Conservation (phyloP, 2,329 filamentous ascomycete genomes). For the Alternaria dauci region DNA sequence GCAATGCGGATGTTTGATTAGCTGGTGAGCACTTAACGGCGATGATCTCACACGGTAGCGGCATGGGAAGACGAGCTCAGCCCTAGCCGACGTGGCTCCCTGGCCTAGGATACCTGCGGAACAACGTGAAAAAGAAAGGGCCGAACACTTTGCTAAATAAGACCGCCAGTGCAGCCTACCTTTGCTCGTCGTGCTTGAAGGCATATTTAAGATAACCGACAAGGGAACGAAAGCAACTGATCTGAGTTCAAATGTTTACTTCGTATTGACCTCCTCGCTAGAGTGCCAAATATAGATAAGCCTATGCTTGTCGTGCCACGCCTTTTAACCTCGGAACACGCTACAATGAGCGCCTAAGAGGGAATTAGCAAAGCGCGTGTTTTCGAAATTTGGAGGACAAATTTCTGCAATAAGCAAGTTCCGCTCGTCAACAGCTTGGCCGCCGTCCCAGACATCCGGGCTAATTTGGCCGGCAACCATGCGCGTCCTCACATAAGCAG, state of each 20-base stretch:
- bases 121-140: background rate
- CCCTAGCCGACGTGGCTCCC: background rate
- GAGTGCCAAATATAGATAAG: background rate
- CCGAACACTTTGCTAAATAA: background rate
- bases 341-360: background rate
- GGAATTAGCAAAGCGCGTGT: background rate
- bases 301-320: background rate
- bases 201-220: background rate
- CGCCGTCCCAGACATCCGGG: background rate
- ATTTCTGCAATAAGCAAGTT: background rate
- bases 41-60: background rate
- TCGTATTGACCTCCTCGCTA: background rate
- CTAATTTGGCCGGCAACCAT: background rate
- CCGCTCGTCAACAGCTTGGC: background rate
- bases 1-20: background rate
- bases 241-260: background rate
- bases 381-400: background rate
- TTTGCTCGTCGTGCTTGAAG: background rate
- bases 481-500: background rate
- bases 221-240: background rate
- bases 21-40: background rate
- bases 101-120: background rate
- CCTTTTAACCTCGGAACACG: background rate
- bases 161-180: background rate
- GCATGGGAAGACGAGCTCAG: background rate